Evolutionary conservation across 2,329 filamentous ascomycete genomes (phyloP).

Genomic region (Elsinoe perseae): DNA sequence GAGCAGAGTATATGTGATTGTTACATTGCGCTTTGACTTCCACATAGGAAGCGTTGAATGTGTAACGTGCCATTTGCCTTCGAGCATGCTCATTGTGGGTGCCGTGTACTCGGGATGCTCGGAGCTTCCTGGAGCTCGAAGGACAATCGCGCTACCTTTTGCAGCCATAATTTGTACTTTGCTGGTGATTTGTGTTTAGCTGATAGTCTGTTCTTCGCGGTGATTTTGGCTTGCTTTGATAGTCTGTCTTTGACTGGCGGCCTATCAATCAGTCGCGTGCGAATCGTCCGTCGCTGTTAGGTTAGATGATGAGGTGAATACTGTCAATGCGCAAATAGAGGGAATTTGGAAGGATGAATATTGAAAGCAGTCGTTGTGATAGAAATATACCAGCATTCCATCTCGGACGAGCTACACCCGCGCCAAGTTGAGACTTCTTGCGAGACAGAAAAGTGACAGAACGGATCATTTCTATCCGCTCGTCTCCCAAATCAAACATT

Average conservation of each 20-base stretch:
- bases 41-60: constrained; percentile 75
- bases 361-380: not conserved
- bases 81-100: constrained; percentile 53
- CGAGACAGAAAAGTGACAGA: constrained; percentile 2
- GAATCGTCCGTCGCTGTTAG: too few species aligned
- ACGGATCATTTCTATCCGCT: constrained; percentile 6
- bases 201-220: too few species aligned
- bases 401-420: not conserved
- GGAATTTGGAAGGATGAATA: not conserved
- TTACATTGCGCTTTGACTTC: constrained; percentile 69
- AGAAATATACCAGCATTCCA: not conserved
- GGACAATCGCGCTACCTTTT: constrained; percentile 16
- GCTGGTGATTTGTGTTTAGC: too few species aligned
- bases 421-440: constrained; percentile 9
- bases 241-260: too few species aligned
- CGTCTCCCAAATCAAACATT: not conserved
- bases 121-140: constrained; percentile 38
- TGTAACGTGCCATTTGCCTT: constrained; percentile 63
- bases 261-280: too few species aligned
- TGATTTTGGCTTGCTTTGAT: too few species aligned
- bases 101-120: constrained; percentile 29
- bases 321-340: too few species aligned
- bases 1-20: constrained; percentile 63
- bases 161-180: not conserved
- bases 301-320: too few species aligned